These are phyloP conservation scores for Arctium lappa DNA, from an alignment of 129 eudicot species.

Conservation along the genomic window DNA sequence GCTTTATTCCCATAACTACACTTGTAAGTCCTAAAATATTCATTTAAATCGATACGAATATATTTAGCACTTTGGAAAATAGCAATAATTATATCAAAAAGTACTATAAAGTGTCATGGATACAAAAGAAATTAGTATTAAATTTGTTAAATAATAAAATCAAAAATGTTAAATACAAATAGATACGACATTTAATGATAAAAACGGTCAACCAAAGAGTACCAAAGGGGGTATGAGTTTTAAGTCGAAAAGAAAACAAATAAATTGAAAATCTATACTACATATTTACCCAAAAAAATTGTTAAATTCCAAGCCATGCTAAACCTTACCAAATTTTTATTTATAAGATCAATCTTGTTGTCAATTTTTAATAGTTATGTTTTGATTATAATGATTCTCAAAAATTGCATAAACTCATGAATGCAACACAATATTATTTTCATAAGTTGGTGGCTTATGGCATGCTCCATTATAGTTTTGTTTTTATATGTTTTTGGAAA, in stretches of 20 bases:
- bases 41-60: slow-evolving; percentile 21
- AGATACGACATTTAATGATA: neutral
- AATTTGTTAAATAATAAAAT: neutral
- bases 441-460: slow-evolving; percentile 23
- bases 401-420: neutral
- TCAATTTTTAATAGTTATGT: neutral
- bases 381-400: neutral
- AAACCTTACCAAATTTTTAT: neutral
- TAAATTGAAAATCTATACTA: neutral
- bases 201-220: neutral
- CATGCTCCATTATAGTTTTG: slow-evolving; percentile 18
- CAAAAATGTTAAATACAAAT: neutral
- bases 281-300: neutral
- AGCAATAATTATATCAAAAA: neutral
- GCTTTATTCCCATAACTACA: slow-evolving; percentile 27
- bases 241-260: too few species aligned
- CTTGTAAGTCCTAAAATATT: slow-evolving; percentile 23
- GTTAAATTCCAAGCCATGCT: neutral
- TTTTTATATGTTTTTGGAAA: slow-evolving; percentile 12
- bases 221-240: neutral
- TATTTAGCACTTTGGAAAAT: slow-evolving; percentile 12
- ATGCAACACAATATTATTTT: neutral
- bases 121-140: neutral
- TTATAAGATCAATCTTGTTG: neutral
- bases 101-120: neutral